phyloP scores from a whole-genome alignment of 202 grass and related monocot species.

The Carex sylvatica region DNA sequence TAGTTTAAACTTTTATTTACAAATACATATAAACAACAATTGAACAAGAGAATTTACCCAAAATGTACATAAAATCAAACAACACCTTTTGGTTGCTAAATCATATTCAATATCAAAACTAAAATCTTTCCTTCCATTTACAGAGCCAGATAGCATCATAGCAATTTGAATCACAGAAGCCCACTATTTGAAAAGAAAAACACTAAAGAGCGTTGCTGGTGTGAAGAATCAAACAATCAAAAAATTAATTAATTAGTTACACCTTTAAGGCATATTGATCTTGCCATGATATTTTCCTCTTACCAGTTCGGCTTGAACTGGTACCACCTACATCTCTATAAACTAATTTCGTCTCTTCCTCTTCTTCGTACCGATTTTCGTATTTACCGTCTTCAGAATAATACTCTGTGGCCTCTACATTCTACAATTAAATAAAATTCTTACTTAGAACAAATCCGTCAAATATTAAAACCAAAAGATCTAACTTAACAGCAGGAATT shows the following conservation, averaged over 20 bases:
- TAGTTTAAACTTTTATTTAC: no score
- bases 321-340: constrained; percentile 55
- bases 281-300: constrained; percentile 67
- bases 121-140: constrained; percentile 17
- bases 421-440: constrained; percentile 39
- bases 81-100: neutral
- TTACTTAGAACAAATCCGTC: neutral
- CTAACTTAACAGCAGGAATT: neutral
- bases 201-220: neutral
- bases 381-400: constrained; percentile 19
- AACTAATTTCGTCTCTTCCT: constrained; percentile 27
- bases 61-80: neutral
- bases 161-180: neutral
- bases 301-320: constrained; percentile 35
- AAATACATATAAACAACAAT: neutral
- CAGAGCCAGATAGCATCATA: constrained; percentile 8
- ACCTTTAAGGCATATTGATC: constrained; percentile 54
- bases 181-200: neutral
- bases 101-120: constrained; percentile 3
- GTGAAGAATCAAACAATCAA: constrained; percentile 16
- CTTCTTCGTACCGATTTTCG: constrained; percentile 18
- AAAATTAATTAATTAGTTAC: constrained; percentile 32
- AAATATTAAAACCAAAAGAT: neutral
- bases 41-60: neutral
- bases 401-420: constrained; percentile 28